Conservation (phyloP, 495 filamentous ascomycete species). For the Penicillium cinerascens region DNA sequence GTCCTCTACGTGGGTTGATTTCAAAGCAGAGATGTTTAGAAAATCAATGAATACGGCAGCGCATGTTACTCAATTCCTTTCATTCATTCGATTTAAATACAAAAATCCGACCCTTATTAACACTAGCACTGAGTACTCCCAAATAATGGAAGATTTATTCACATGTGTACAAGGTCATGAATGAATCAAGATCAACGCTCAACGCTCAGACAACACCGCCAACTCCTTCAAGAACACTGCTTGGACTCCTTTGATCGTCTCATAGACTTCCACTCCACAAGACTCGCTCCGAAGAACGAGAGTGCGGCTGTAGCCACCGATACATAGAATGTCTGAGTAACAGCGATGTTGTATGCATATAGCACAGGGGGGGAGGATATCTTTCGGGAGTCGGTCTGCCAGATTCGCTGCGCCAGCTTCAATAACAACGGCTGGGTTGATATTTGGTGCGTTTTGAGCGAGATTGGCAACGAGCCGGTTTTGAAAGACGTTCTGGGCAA, state of each 20-base stretch:
- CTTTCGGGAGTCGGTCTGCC: conserved; percentile 40
- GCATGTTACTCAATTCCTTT: neutral
- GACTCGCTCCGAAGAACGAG: conserved; percentile 55
- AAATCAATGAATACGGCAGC: too few species aligned
- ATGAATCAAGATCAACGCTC: neutral
- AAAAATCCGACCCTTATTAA: neutral
- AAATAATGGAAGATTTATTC: neutral
- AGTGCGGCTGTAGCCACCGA: conserved; percentile 57
- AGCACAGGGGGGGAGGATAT: conserved; percentile 55
- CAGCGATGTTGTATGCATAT: conserved; percentile 64
- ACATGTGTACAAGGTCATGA: neutral
- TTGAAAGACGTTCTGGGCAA: conserved; percentile 74
- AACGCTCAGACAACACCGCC: neutral
- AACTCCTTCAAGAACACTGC: neutral
- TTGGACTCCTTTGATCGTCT: conserved; percentile 25
- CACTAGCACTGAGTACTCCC: neutral
- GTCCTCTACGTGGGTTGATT: too few species aligned
- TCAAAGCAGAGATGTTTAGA: too few species aligned
- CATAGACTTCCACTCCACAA: conserved; percentile 76
- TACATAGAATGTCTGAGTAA: conserved; percentile 67
- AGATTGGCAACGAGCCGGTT: conserved; percentile 64
- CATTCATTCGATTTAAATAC: neutral
- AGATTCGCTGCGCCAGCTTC: conserved; percentile 65
- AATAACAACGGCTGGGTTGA: conserved; percentile 52
- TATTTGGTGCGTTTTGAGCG: conserved; percentile 40